A percentile compares a stretch with the other conserved stretches of the same genome.
Conservation (phyloP, 2,329 filamentous ascomycete genomes). For the Didymella sp. region DNA sequence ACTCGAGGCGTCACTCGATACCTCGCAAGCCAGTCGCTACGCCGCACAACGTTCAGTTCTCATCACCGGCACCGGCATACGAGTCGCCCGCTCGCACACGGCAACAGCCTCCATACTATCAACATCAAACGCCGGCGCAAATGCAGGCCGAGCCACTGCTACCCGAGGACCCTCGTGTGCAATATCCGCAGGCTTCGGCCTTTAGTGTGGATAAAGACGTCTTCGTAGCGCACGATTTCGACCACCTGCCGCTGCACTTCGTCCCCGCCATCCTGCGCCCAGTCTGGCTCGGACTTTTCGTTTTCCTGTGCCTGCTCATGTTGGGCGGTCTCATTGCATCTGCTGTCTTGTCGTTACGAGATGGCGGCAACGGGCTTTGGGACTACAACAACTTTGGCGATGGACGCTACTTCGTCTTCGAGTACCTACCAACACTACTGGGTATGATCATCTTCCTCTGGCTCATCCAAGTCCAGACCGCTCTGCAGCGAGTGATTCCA, state of each 20-base stretch:
- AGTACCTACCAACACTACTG: constrained; percentile 81
- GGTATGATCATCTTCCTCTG: constrained; percentile 76
- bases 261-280: constrained; percentile 75
- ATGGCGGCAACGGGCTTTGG: constrained; percentile 68
- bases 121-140: constrained; percentile 14
- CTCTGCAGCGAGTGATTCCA: constrained; percentile 78
- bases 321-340: constrained; percentile 74
- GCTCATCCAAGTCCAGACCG: constrained; percentile 74
- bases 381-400: constrained; percentile 73
- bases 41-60: constrained; percentile 15
- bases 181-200: constrained; percentile 19
- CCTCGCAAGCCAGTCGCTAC: constrained; percentile 18
- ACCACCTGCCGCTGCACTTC: constrained; percentile 65
- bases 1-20: constrained; percentile 18
- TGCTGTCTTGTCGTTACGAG: constrained; percentile 55
- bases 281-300: constrained; percentile 66
- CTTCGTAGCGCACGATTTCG: constrained; percentile 57
- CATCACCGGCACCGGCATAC: constrained; percentile 14
- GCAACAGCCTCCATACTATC: constrained; percentile 12
- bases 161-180: constrained; percentile 6
- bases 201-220: constrained; percentile 46
- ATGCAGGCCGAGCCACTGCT: constrained; percentile 12
- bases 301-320: constrained; percentile 71
- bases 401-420: constrained; percentile 81
- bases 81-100: constrained; percentile 14